Conservation (phyloP, 768 basidiomycete genomes). For the Suillus variegatus region DNA sequence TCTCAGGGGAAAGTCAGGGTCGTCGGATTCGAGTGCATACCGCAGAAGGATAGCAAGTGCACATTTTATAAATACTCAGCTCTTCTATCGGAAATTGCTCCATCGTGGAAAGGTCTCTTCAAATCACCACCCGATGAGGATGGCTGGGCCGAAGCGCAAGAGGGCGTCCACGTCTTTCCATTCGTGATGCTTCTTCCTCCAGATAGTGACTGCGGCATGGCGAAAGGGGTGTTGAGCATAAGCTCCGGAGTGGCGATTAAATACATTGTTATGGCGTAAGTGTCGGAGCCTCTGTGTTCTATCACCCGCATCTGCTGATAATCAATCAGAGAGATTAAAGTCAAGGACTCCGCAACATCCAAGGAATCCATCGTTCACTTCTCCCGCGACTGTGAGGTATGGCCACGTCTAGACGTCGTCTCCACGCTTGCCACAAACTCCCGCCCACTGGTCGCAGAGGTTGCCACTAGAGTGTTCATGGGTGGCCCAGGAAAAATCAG, state of each 20-base stretch:
- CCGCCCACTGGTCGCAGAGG: constrained; percentile 58
- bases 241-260: constrained; percentile 65
- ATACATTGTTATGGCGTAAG: constrained; percentile 82
- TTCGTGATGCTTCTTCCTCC: constrained; percentile 71
- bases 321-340: constrained; percentile 62
- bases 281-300: constrained; percentile 20
- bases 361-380: constrained; percentile 84
- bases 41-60: constrained; percentile 58
- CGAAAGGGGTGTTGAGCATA: constrained; percentile 59
- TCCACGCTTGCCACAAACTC: constrained; percentile 59
- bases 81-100: constrained; percentile 50
- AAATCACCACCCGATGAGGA: constrained; percentile 52
- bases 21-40: constrained; percentile 80
- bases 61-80: constrained; percentile 81
- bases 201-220: constrained; percentile 48
- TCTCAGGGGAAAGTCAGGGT: constrained; percentile 78
- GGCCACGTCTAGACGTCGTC: constrained; percentile 70
- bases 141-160: constrained; percentile 60
- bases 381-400: constrained; percentile 79
- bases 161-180: constrained; percentile 70
- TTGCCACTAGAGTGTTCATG: constrained; percentile 56
- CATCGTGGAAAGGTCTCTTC: constrained; percentile 44
- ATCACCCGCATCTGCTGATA: background rate
- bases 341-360: constrained; percentile 62
- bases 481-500: constrained; percentile 67